Percentiles rank a stretch among this genome's conserved stretches.
phyloP scores from a whole-genome alignment of 805 yeast species.

The Candida parachauliodes region DNA sequence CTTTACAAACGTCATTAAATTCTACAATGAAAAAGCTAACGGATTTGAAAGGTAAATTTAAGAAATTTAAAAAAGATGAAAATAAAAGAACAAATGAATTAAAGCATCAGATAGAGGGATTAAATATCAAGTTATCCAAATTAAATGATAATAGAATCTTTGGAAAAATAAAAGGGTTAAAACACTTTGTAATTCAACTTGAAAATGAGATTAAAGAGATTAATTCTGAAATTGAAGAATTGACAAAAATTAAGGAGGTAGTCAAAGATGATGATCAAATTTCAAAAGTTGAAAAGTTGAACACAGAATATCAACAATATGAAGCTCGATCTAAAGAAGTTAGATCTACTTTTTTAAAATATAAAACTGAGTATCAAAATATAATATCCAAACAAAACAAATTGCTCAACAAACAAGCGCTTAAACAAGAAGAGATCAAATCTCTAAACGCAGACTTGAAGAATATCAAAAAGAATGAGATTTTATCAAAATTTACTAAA shows the following conservation, averaged over 20 bases:
- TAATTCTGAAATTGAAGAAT: conserved; percentile 15
- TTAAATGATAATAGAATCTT: conserved; percentile 27
- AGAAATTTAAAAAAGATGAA: conserved; percentile 36
- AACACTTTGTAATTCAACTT: conserved; percentile 36
- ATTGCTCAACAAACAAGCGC: conserved; percentile 20
- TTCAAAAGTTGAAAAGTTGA: conserved; percentile 20
- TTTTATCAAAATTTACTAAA: conserved; percentile 22
- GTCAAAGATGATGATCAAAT: conserved; percentile 17
- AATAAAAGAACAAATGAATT: conserved; percentile 30
- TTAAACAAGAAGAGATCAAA: conserved; percentile 23
- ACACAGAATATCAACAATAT: conserved; percentile 18
- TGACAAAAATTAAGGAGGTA: conserved; percentile 12
- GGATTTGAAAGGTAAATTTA: conserved; percentile 20
- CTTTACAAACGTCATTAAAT: conserved; percentile 31
- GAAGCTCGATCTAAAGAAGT: conserved; percentile 21
- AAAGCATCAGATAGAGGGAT: conserved; percentile 29
- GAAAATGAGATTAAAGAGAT: conserved; percentile 31
- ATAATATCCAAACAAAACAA: conserved; percentile 23
- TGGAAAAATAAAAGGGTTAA: conserved; percentile 38
- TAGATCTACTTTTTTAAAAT: conserved; percentile 18
- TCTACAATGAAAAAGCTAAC: conserved; percentile 27
- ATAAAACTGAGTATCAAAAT: conserved; percentile 20
- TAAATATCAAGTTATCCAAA: conserved; percentile 24
- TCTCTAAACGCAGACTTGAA: conserved; percentile 23
- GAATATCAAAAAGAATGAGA: conserved; percentile 21